These are phyloP conservation scores for Yamadazyma insecticola DNA, from an alignment of 805 yeast genomes.

Conservation along the genomic window DNA sequence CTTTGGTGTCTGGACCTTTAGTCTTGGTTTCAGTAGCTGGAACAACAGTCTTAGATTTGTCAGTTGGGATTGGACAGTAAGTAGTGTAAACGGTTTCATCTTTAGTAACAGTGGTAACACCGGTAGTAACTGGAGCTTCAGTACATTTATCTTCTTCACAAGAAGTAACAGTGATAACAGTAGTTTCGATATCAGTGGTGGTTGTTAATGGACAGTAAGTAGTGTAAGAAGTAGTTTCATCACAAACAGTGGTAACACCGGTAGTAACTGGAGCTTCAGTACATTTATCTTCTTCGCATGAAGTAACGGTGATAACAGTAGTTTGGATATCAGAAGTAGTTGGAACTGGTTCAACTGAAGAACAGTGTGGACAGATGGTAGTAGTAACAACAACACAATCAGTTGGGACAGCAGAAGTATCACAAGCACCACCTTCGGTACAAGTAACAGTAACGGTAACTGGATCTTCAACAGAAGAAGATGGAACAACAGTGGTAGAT, in stretches of 20 bases:
- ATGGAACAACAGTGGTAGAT: not conserved
- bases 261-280: constrained; percentile 24
- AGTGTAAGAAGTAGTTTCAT: constrained; percentile 15
- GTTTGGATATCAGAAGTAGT: constrained; percentile 19
- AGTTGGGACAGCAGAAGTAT: not conserved
- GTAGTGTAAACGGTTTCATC: constrained; percentile 18
- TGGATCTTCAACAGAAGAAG: not conserved
- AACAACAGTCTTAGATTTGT: not conserved
- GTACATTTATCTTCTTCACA: constrained; percentile 28
- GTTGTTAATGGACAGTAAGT: constrained; percentile 14
- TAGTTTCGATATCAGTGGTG: constrained; percentile 13
- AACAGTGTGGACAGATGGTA: no score
- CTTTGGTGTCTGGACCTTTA: constrained; percentile 1
- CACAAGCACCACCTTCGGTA: constrained; percentile 1
- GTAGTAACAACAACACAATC: constrained; percentile 12
- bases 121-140: constrained; percentile 26
- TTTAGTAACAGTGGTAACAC: constrained; percentile 18
- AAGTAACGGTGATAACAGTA: constrained; percentile 30
- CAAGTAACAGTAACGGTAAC: constrained; percentile 1
- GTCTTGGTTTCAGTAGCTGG: not conserved
- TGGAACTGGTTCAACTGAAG: constrained; percentile 5
- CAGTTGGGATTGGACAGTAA: constrained; percentile 12
- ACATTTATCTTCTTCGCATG: constrained; percentile 32
- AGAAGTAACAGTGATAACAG: constrained; percentile 30
- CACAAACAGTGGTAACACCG: constrained; percentile 30